phyloP scores from a whole-genome alignment of 768 basidiomycete genomes.

The Panaeolus papilionaceus region DNA sequence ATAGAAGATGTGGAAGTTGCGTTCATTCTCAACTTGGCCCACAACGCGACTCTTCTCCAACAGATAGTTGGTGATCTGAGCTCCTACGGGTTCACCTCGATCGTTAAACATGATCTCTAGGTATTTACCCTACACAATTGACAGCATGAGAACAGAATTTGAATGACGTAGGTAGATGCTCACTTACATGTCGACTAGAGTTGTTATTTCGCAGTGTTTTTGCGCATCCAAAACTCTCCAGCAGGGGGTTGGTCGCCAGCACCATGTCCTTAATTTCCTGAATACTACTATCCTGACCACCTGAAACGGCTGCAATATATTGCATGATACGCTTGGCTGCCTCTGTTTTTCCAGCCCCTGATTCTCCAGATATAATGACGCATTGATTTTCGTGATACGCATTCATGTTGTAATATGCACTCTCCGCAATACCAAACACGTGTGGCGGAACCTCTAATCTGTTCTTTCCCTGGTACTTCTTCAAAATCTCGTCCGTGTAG shows the following conservation, averaged over 20 bases:
- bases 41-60: conserved; percentile 97
- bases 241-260: conserved; percentile 93
- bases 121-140: conserved; percentile 84
- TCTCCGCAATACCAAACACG: conserved; percentile 97
- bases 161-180: background rate
- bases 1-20: conserved; percentile 99
- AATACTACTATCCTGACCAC: conserved; percentile 87
- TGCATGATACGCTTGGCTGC: conserved; percentile 99
- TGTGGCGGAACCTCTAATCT: conserved; percentile 97
- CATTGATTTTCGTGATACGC: conserved; percentile 99
- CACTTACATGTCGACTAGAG: conserved; percentile 93
- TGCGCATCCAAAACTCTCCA: conserved; percentile 99
- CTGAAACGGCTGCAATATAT: conserved; percentile 97
- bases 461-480: conserved; percentile 94
- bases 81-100: conserved; percentile 92
- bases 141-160: conserved; percentile 27
- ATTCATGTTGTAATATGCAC: conserved; percentile 99
- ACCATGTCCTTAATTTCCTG: conserved; percentile 99
- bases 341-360: conserved; percentile 98
- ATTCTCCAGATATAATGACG: conserved; percentile 99
- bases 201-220: conserved; percentile 99
- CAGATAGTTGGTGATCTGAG: conserved; percentile 98
- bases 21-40: conserved; percentile 94
- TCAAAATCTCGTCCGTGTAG: conserved; percentile 89
- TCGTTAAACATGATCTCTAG: conserved; percentile 99